These are phyloP conservation scores for Mikania micrantha DNA, from an alignment of 129 eudicot species.

Conservation along the genomic window DNA sequence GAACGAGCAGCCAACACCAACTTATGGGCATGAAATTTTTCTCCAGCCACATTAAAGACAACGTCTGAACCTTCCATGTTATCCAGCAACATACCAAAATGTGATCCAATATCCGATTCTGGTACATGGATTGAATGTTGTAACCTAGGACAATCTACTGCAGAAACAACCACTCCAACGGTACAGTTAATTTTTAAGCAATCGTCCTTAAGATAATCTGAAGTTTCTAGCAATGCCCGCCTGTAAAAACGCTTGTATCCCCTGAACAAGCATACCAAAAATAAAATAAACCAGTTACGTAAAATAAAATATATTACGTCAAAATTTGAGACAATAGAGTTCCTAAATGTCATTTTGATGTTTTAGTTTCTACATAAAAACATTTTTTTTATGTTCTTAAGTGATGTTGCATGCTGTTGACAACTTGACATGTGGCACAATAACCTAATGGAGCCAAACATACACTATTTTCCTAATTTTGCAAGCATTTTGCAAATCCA, in stretches of 20 bases:
- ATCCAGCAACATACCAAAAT: conserved; percentile 70
- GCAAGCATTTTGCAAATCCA: background rate
- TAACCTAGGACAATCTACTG: conserved; percentile 62
- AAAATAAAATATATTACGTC: background rate
- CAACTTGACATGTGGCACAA: conserved; percentile 4
- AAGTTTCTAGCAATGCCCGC: conserved; percentile 63
- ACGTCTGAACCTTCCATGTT: conserved; percentile 75
- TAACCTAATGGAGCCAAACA: background rate
- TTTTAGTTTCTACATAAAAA: background rate
- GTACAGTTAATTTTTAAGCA: conserved; percentile 85
- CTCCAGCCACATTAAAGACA: conserved; percentile 59
- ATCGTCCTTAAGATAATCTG: conserved; percentile 85
- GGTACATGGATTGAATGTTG: conserved; percentile 73
- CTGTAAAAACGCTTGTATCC: conserved; percentile 88
- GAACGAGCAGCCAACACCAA: conserved; percentile 84
- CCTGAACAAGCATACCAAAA: conserved; percentile 35
- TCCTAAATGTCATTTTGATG: background rate
- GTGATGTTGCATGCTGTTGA: background rate
- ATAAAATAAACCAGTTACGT: background rate
- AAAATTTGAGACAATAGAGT: background rate
- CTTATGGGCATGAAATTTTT: conserved; percentile 74
- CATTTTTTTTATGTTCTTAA: background rate
- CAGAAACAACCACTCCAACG: conserved; percentile 89
- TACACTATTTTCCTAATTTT: background rate
- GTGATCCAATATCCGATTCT: conserved; percentile 73